Percentiles rank a stretch among this genome's conserved stretches.
Evolutionary conservation across 116 monocot species (phyloP).

Genomic region (Trichopus zeylanicus): DNA sequence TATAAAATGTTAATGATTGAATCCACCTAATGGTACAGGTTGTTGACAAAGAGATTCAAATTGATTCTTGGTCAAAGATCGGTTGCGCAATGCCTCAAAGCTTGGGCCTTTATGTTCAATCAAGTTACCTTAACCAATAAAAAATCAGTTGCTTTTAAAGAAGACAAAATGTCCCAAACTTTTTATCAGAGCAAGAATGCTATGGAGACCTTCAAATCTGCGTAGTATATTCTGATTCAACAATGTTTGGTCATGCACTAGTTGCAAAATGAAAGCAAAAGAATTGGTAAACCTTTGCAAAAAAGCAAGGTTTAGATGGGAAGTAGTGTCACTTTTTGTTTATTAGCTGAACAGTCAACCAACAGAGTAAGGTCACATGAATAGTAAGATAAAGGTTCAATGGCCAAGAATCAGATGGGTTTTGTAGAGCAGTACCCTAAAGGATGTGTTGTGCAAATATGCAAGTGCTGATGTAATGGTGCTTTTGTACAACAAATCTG

Average conservation of each 20-base stretch:
- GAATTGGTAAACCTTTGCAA: too few relatives aligned
- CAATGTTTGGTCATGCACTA: background rate
- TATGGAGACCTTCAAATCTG: background rate
- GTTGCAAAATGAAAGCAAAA: too few relatives aligned
- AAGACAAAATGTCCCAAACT: background rate
- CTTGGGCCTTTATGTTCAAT: slow-evolving; percentile 2
- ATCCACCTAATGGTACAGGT: background rate
- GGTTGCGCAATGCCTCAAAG: background rate
- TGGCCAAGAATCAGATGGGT: too few relatives aligned
- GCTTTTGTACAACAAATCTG: too few relatives aligned
- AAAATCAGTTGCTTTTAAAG: background rate
- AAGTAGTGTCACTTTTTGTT: too few relatives aligned
- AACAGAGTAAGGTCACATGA: too few relatives aligned
- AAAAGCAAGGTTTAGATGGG: too few relatives aligned
- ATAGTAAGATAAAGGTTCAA: too few relatives aligned
- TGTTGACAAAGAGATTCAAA: background rate
- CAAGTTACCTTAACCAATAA: background rate
- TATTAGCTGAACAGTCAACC: too few relatives aligned
- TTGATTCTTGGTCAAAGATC: slow-evolving; percentile 1
- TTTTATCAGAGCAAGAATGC: background rate
- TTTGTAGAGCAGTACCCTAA: too few relatives aligned
- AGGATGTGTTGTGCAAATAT: too few relatives aligned
- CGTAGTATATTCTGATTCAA: background rate
- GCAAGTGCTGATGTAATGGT: too few relatives aligned
- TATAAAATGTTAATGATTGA: slow-evolving; percentile 1